Evolutionary conservation across 176 grass and related monocot species (phyloP), one percentile per base, ranked within the genome.

Genomic region (Eragrostis nindensis): DNA sequence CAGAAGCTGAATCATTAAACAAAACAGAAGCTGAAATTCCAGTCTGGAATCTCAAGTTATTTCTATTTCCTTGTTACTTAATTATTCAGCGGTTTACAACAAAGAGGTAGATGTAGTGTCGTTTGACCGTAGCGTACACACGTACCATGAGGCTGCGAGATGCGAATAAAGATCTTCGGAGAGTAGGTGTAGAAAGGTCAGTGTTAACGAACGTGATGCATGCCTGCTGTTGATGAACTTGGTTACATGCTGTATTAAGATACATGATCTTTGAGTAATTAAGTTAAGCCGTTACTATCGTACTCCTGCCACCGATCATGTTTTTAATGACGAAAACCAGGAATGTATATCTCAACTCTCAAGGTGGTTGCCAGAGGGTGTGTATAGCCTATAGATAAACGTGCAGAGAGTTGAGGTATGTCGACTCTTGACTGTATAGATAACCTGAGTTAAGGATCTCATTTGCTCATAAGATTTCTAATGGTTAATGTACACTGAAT

Each of bases 201-300:
- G 66, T 79, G 4, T 30, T 72, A 79, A 85, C 75, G 75, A 79
- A 63, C 32, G 17, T 85, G 67, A 79, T 54, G 55, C 44, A 27
- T 63, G 29, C 29, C 2, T 36, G 27, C 55, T 64, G 27, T 11
- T 66, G 16, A 18, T 43, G n/a, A 76, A 16, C 62, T 68, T 59
- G 82, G 46, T 24, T 49, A 40, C 49, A 25, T 59, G 63, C 36
- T 68, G 18, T 43, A 22, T 4, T 15, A 46, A 14, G 13, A 26
- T 46, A 13, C 11, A 2, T 62, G 0, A 26, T 62, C 24, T 62
- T 12, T 12, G 10, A 14, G 57, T 27, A n/a, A n/a, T n/a, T n/a
- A 27, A 29, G 57, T 62, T 62, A 59, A 22, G 9, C 21, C 9
- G 21, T 22, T 24, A 2, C 8, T 57, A 2, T 57, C 54, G 4